A percentile compares a stretch with the other conserved stretches of the same genome.
Conservation (phyloP, 2,329 filamentous ascomycete genomes). For the Geosmithia flava region DNA sequence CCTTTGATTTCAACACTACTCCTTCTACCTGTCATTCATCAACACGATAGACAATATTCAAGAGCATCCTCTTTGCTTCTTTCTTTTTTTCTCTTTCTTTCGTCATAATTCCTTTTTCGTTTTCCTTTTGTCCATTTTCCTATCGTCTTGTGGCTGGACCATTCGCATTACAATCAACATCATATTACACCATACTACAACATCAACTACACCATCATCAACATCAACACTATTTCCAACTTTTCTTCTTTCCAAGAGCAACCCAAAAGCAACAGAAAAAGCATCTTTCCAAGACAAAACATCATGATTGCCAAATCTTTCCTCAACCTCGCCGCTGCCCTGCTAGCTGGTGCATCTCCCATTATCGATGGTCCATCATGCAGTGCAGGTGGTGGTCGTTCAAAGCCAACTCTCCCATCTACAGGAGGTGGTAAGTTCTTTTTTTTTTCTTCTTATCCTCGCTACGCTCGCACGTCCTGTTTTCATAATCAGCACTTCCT, state of each 20-base stretch:
- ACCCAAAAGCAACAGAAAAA: not conserved
- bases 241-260: too few relatives aligned
- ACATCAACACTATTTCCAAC: not conserved
- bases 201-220: not conserved
- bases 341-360: conserved; percentile 17
- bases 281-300: conserved; percentile 2
- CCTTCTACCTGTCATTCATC: too few relatives aligned
- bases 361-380: conserved; percentile 1
- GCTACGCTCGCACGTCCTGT: too few relatives aligned
- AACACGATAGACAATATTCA: not conserved
- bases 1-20: not conserved
- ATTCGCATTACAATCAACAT: not conserved
- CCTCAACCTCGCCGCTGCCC: conserved; percentile 19
- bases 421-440: conserved; percentile 22
- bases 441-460: too few relatives aligned
- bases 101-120: not conserved
- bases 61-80: too few relatives aligned
- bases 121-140: not conserved
- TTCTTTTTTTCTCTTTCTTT: not conserved
- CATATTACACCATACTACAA: not conserved
- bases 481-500: too few relatives aligned
- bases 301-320: conserved; percentile 20
- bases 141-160: not conserved
- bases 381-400: not conserved
- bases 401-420: conserved; percentile 18